phyloP scores from a whole-genome alignment of 164 flowering plant species.

The Kalanchoe fedtschenkoi region DNA sequence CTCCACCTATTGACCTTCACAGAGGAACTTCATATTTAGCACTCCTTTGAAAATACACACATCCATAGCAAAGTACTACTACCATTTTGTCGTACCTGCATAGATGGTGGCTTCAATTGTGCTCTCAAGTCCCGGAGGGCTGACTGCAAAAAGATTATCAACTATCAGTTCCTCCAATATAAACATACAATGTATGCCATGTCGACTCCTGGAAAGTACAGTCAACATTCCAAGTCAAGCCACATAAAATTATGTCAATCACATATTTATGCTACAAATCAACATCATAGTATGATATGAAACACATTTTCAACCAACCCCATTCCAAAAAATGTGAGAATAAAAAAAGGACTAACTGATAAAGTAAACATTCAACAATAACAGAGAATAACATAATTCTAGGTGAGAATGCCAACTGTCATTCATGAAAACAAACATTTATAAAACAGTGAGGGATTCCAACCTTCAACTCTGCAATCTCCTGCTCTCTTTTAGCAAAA shows the following conservation, averaged over 20 bases:
- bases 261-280: not conserved
- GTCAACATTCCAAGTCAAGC: not conserved
- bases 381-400: not conserved
- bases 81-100: conserved; percentile 38
- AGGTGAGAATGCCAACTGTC: not conserved
- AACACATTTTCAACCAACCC: not conserved
- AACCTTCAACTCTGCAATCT: conserved; percentile 90
- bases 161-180: conserved; percentile 3
- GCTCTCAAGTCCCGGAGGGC: conserved; percentile 52
- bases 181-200: not conserved
- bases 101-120: conserved; percentile 57
- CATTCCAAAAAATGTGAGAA: not conserved
- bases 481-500: conserved; percentile 95
- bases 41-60: too few relatives aligned
- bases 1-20: too few relatives aligned
- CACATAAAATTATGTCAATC: not conserved
- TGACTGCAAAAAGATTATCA: conserved; percentile 33
- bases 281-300: not conserved
- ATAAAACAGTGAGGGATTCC: not conserved
- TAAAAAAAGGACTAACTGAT: too few relatives aligned
- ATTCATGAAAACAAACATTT: not conserved
- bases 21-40: too few relatives aligned
- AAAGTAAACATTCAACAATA: not conserved
- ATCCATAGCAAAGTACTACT: not conserved
- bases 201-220: not conserved